phyloP scores from a whole-genome alignment of 495 filamentous ascomycete species.

The Penicillium tannophilum region DNA sequence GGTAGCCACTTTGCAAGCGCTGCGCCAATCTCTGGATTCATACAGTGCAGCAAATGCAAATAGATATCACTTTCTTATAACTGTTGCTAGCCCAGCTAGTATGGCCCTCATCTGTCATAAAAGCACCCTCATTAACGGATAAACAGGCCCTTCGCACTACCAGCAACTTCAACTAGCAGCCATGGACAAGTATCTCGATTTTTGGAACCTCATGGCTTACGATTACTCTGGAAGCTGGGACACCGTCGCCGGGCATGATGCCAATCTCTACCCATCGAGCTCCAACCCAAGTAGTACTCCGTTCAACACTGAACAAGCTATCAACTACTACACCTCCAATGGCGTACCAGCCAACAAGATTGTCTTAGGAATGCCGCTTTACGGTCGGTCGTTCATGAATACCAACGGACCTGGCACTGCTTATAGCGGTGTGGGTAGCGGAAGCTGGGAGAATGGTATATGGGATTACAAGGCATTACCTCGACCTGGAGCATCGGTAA shows the following conservation, averaged over 20 bases:
- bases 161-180: slow-evolving; percentile 55
- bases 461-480: slow-evolving; percentile 76
- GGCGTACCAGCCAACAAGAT: slow-evolving; percentile 71
- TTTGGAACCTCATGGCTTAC: slow-evolving; percentile 77
- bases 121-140: background rate
- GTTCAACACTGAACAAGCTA: slow-evolving; percentile 67
- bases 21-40: slow-evolving; percentile 61
- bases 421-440: slow-evolving; percentile 69
- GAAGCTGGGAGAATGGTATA: slow-evolving; percentile 71
- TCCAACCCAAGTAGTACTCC: slow-evolving; percentile 61
- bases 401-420: slow-evolving; percentile 70
- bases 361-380: slow-evolving; percentile 81
- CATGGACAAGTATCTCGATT: slow-evolving; percentile 71
- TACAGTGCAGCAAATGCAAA: slow-evolving; percentile 54
- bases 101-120: background rate
- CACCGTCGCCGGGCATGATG: slow-evolving; percentile 65
- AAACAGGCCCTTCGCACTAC: slow-evolving; percentile 61
- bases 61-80: slow-evolving; percentile 64
- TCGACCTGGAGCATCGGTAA: slow-evolving; percentile 29
- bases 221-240: slow-evolving; percentile 77
- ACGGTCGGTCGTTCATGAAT: slow-evolving; percentile 75
- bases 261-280: slow-evolving; percentile 66
- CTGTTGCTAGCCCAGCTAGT: slow-evolving; percentile 63
- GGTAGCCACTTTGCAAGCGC: slow-evolving; percentile 61
- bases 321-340: slow-evolving; percentile 60